Conservation (phyloP, 805 yeast genomes). For the Yamadazyma nakazawae region DNA sequence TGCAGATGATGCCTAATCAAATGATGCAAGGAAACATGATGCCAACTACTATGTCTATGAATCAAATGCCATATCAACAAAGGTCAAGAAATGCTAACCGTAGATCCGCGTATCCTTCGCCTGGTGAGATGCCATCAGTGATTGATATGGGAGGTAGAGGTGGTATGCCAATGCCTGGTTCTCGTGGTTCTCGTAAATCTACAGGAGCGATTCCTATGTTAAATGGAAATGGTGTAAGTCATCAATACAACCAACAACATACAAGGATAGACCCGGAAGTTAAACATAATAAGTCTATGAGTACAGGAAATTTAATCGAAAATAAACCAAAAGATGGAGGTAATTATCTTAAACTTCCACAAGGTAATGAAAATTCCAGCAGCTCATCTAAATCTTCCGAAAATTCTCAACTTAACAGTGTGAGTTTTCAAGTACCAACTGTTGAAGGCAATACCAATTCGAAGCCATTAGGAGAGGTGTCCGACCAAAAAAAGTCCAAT, state of each 20-base stretch:
- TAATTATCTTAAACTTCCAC: conserved; percentile 20
- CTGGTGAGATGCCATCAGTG: conserved; percentile 27
- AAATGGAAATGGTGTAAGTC: conserved; percentile 9
- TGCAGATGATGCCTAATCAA: conserved; percentile 8
- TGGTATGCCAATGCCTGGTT: conserved; percentile 43
- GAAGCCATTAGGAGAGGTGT: conserved; percentile 31
- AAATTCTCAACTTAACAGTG: conserved; percentile 15
- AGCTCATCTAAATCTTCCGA: conserved; percentile 17
- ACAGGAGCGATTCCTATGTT: conserved; percentile 14
- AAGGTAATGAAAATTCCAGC: conserved; percentile 9
- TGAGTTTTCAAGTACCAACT: conserved; percentile 13
- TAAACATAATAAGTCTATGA: conserved; percentile 13
- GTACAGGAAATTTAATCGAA: conserved; percentile 13
- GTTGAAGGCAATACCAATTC: conserved; percentile 12
- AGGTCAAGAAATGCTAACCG: conserved; percentile 31
- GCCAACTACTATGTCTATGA: conserved; percentile 7
- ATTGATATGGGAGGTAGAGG: conserved; percentile 46
- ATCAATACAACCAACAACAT: background rate
- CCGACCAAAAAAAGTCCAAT: conserved; percentile 14
- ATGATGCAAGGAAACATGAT: conserved; percentile 6
- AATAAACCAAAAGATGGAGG: conserved; percentile 9
- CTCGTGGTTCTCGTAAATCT: conserved; percentile 15
- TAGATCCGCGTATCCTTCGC: conserved; percentile 31
- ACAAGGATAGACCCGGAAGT: background rate
- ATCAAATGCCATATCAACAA: conserved; percentile 12